phyloP scores from a whole-genome alignment of 257 asterid genomes.

The Petrea volubilis region DNA sequence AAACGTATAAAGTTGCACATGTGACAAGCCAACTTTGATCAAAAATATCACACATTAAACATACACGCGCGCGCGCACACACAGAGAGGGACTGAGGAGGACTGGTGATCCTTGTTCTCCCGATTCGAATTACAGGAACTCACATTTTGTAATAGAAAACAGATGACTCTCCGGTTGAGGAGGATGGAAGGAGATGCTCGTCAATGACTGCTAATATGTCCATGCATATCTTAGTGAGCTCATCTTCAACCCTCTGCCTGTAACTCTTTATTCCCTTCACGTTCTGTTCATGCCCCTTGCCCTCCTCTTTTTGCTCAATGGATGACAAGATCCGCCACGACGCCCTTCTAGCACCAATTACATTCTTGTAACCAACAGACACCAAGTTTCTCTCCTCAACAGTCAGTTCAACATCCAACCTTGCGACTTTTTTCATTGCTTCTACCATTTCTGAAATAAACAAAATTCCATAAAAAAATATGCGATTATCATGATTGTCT shows the following conservation, averaged over 20 bases:
- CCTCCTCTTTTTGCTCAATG: conserved; percentile 69
- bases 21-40: not conserved
- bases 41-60: not conserved
- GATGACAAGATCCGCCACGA: conserved; percentile 81
- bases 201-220: conserved; percentile 74
- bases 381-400: conserved; percentile 78
- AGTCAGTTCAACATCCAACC: conserved; percentile 69
- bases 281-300: conserved; percentile 74
- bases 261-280: conserved; percentile 66
- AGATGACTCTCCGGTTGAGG: conserved; percentile 72
- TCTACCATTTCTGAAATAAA: conserved; percentile 73
- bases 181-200: conserved; percentile 75
- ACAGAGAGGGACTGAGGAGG: not conserved
- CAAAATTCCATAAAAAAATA: not conserved
- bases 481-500: not conserved
- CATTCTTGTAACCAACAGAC: conserved; percentile 80
- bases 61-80: not conserved
- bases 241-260: conserved; percentile 68
- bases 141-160: conserved; percentile 82
- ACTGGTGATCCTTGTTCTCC: not conserved
- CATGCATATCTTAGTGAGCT: conserved; percentile 71
- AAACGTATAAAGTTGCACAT: not conserved
- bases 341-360: conserved; percentile 78
- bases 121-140: conserved; percentile 20
- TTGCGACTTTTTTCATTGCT: conserved; percentile 72